These are phyloP conservation scores for Straminergon stramineum DNA, from an alignment of 225 moss, liverwort and hornwort genomes.

Conservation along the genomic window DNA sequence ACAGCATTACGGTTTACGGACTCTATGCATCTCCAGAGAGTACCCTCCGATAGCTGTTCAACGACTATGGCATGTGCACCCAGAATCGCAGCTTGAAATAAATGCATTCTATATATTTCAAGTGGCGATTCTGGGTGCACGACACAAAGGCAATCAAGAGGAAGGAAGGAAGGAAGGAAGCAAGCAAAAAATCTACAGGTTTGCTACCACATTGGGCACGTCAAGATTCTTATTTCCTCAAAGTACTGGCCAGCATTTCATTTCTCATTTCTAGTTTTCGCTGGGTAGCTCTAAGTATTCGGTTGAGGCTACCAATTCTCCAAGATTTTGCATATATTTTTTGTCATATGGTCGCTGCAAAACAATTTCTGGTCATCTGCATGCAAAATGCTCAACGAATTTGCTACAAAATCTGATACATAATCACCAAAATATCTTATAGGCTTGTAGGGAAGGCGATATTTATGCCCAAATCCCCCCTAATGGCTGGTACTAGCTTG, in stretches of 20 bases:
- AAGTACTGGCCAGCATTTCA: background rate
- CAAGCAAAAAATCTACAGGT: background rate
- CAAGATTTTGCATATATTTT: background rate
- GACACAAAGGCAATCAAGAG: background rate
- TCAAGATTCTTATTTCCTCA: background rate
- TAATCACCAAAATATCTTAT: background rate
- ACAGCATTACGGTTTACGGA: background rate
- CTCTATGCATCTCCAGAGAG: background rate
- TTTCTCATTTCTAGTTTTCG: background rate
- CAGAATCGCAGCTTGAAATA: background rate
- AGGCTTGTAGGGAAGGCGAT: background rate
- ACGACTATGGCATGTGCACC: background rate
- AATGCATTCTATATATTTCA: background rate
- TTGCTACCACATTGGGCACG: background rate
- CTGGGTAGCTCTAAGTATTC: background rate
- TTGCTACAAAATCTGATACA: background rate
- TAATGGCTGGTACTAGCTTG: background rate
- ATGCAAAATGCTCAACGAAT: background rate
- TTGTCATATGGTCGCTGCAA: background rate
- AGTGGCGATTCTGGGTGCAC: background rate
- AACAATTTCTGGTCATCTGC: background rate
- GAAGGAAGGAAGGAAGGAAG: background rate
- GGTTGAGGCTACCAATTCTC: background rate
- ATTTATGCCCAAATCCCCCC: background rate
- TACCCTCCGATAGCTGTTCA: background rate